Conservation (phyloP, 768 basidiomycete species). For the Peribolospora baueri region DNA sequence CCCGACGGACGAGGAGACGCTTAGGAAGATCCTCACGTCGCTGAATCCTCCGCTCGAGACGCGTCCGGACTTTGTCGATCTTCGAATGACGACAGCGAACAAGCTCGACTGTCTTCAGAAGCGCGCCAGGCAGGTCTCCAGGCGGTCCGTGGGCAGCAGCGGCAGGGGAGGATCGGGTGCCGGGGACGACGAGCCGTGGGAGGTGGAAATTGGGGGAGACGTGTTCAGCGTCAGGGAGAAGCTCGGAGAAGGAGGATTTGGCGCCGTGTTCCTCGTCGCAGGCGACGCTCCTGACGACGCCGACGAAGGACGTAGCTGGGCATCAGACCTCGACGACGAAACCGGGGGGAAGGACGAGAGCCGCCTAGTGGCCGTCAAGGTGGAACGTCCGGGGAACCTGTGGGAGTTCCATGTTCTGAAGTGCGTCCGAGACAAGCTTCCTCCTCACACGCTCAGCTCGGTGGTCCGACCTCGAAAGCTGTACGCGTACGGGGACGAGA, state of each 20-base stretch:
- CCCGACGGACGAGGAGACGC: conserved; percentile 33
- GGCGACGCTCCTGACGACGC: conserved; percentile 18
- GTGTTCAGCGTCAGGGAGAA: conserved; percentile 55
- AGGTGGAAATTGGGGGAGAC: conserved; percentile 37
- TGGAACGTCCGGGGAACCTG: conserved; percentile 61
- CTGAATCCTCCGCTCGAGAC: conserved; percentile 26
- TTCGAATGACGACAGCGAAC: conserved; percentile 19
- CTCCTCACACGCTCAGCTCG: conserved; percentile 33
- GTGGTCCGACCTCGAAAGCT: conserved; percentile 53
- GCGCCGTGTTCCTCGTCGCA: conserved; percentile 48
- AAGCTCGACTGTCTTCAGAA: conserved; percentile 49
- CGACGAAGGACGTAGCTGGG: conserved; percentile 18
- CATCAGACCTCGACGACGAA: conserved; percentile 22
- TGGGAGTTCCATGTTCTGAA: conserved; percentile 85
- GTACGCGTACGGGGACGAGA: conserved; percentile 70
- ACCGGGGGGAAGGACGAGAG: conserved; percentile 33
- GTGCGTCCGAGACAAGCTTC: conserved; percentile 45
- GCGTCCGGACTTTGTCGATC: conserved; percentile 18
- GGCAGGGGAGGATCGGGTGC: conserved; percentile 10
- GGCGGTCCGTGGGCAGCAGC: conserved; percentile 4
- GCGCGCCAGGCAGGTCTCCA: conserved; percentile 28
- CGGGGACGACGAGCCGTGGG: conserved; percentile 21
- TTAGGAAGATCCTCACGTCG: conserved; percentile 27
- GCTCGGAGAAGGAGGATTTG: conserved; percentile 90
- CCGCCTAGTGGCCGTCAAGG: conserved; percentile 59